These are phyloP conservation scores for Chaetomium cochliodes DNA, from an alignment of 495 filamentous ascomycete species.

Conservation along the genomic window DNA sequence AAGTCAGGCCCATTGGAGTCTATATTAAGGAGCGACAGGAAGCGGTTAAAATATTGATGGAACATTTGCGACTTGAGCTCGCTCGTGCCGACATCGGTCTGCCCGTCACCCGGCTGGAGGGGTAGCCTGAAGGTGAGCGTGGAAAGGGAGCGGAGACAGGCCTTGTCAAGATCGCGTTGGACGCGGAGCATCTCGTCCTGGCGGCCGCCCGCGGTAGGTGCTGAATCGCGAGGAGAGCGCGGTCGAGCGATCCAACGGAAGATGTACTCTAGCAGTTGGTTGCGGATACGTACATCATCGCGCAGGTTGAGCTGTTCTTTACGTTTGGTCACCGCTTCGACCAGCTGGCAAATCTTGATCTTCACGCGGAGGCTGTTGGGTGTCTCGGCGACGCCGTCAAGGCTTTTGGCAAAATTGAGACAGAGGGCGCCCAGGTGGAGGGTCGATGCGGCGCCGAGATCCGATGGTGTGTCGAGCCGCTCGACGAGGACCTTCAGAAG, in stretches of 20 bases:
- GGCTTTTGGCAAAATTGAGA: slow-evolving; percentile 60
- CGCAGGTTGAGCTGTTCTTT: slow-evolving; percentile 65
- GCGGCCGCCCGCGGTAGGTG: slow-evolving; percentile 28
- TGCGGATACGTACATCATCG: slow-evolving; percentile 63
- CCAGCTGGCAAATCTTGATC: slow-evolving; percentile 64
- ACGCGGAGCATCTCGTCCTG: slow-evolving; percentile 54
- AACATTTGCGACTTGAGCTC: slow-evolving; percentile 65
- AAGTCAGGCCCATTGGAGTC: slow-evolving; percentile 45
- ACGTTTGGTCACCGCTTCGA: slow-evolving; percentile 60
- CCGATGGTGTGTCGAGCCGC: slow-evolving; percentile 56
- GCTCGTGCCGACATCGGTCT: slow-evolving; percentile 59
- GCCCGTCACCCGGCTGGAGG: slow-evolving; percentile 60
- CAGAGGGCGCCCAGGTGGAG: slow-evolving; percentile 60
- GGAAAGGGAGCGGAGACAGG: slow-evolving; percentile 59
- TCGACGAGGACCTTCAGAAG: slow-evolving; percentile 62
- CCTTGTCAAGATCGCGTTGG: slow-evolving; percentile 61
- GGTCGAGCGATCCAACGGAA: slow-evolving; percentile 63
- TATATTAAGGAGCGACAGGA: slow-evolving; percentile 59
- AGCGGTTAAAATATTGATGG: slow-evolving; percentile 63
- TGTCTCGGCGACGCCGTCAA: slow-evolving; percentile 54
- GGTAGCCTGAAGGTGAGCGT: slow-evolving; percentile 63
- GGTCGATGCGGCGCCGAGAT: slow-evolving; percentile 55
- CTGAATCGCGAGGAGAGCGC: slow-evolving; percentile 40
- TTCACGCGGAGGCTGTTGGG: slow-evolving; percentile 57
- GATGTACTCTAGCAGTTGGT: slow-evolving; percentile 62